A percentile compares a stretch with the other conserved stretches of the same genome.
Conservation (phyloP, 2,329 filamentous ascomycete species). For the Myriosclerotinia curreyana region DNA sequence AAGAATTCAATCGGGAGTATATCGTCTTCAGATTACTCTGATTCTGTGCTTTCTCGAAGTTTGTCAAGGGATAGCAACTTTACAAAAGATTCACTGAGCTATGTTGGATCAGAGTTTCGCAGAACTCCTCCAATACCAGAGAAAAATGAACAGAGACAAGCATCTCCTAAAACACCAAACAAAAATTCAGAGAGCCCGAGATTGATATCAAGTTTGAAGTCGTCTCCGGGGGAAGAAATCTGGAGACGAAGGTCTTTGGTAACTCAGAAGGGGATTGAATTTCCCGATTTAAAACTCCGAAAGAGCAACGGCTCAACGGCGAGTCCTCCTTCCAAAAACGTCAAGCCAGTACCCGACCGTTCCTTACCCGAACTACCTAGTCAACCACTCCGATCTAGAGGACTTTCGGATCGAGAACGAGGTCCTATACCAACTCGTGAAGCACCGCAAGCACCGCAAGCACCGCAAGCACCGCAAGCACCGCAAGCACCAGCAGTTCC, state of each 20-base stretch:
- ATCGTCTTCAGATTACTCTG: slow-evolving; percentile 35
- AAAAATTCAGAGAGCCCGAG: slow-evolving; percentile 19
- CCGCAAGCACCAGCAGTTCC: slow-evolving; percentile 31
- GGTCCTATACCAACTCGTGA: slow-evolving; percentile 35
- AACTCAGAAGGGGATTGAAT: slow-evolving; percentile 32
- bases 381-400: slow-evolving; percentile 26
- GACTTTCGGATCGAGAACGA: slow-evolving; percentile 29
- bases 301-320: slow-evolving; percentile 39
- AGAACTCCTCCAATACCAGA: slow-evolving; percentile 31
- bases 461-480: too few species aligned
- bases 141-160: slow-evolving; percentile 28
- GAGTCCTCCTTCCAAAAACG: slow-evolving; percentile 30
- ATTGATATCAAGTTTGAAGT: slow-evolving; percentile 26
- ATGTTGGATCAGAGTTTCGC: slow-evolving; percentile 30
- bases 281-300: slow-evolving; percentile 36
- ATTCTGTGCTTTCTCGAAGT: slow-evolving; percentile 25
- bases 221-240: slow-evolving; percentile 32
- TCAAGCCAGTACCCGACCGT: slow-evolving; percentile 25
- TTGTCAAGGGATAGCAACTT: slow-evolving; percentile 31
- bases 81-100: slow-evolving; percentile 33
- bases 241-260: slow-evolving; percentile 37
- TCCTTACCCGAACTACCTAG: slow-evolving; percentile 26
- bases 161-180: slow-evolving; percentile 21
- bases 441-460: slow-evolving; percentile 36
- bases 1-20: slow-evolving; percentile 29